These are phyloP conservation scores for Plasmodiophora brassicae DNA, from an alignment of 208 protist genomes.

Conservation along the genomic window DNA sequence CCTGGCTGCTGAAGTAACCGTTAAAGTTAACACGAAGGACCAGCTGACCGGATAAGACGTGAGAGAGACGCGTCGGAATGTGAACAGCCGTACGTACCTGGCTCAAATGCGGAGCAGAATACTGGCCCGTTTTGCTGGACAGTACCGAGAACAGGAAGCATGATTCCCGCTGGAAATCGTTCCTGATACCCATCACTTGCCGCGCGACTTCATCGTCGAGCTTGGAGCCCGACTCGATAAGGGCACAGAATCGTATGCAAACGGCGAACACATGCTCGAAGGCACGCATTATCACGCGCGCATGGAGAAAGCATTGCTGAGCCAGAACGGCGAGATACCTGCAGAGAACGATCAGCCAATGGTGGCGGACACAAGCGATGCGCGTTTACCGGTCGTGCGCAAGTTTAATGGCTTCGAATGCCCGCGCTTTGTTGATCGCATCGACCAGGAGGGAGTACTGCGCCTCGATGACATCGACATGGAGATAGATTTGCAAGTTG, in stretches of 20 bases:
- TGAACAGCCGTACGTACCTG: neutral
- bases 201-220: too few species aligned
- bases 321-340: conserved; percentile 8
- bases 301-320: neutral
- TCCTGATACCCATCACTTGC: too few species aligned
- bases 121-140: neutral
- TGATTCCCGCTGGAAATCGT: neutral
- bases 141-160: conserved; percentile 19
- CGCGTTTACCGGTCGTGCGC: neutral
- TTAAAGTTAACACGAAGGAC: neutral
- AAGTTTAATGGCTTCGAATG: neutral
- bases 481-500: neutral
- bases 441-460: neutral
- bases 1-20: neutral
- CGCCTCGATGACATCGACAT: conserved; percentile 12
- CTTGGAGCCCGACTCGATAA: too few species aligned
- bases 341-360: neutral
- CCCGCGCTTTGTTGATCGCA: neutral
- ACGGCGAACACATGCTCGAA: conserved; percentile 1
- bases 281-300: neutral
- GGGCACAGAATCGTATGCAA: neutral
- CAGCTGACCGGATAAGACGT: too few species aligned
- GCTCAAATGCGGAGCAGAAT: neutral
- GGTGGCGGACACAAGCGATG: neutral
- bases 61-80: too few species aligned